A percentile compares a stretch with the other conserved stretches of the same genome.
These are phyloP conservation scores for Coemansia sp. DNA, from an alignment of 192 early-diverging fungal species.

Conservation along the genomic window DNA sequence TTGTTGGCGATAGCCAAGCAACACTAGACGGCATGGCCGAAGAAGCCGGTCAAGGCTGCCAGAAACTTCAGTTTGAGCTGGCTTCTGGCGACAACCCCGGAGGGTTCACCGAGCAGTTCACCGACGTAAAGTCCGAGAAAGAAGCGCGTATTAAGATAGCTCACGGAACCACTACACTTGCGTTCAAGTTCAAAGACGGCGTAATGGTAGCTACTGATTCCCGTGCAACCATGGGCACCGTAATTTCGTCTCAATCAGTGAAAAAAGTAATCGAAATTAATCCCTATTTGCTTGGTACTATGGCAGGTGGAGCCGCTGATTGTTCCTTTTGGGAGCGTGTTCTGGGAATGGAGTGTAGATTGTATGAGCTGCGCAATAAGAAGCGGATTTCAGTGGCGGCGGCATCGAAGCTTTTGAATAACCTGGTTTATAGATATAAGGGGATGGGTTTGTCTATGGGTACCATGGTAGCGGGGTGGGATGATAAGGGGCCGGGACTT, in stretches of 20 bases:
- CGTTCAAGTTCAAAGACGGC: constrained; percentile 94
- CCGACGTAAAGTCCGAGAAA: constrained; percentile 68
- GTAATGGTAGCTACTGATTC: constrained; percentile 96
- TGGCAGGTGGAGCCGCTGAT: constrained; percentile 99
- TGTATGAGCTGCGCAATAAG: constrained; percentile 97
- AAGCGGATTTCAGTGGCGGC: constrained; percentile 98
- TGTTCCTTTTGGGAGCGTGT: constrained; percentile 99
- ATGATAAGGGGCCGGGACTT: constrained; percentile 83
- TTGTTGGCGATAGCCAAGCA: background rate
- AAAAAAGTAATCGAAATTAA: constrained; percentile 99
- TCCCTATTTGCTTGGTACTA: constrained; percentile 95
- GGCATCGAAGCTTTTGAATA: constrained; percentile 93
- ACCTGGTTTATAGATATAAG: constrained; percentile 98
- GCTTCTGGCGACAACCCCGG: constrained; percentile 66
- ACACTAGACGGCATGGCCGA: background rate
- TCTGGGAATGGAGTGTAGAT: constrained; percentile 86
- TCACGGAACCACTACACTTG: constrained; percentile 97
- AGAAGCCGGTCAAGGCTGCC: background rate
- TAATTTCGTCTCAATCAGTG: constrained; percentile 85
- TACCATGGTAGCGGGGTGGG: constrained; percentile 99
- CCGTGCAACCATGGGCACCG: constrained; percentile 84
- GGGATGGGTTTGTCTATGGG: constrained; percentile 99
- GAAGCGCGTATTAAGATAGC: constrained; percentile 86
- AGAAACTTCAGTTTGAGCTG: constrained; percentile 34
- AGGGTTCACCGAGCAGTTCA: constrained; percentile 81